phyloP scores from a whole-genome alignment of 805 yeast genomes.

The Candida morakotiae region DNA sequence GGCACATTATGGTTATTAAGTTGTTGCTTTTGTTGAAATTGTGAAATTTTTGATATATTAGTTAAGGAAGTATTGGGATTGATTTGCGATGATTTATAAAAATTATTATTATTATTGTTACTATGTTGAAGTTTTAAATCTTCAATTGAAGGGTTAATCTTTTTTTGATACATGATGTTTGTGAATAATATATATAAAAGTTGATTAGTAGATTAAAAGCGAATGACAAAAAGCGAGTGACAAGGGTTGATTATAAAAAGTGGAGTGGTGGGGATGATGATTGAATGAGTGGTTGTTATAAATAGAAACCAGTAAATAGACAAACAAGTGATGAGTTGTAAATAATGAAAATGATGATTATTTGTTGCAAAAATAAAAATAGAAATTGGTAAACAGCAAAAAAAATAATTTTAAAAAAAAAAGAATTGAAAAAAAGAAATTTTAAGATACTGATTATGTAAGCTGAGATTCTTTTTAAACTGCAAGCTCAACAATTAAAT shows the following conservation, averaged over 20 bases:
- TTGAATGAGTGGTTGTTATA: background rate
- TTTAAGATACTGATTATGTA: no score
- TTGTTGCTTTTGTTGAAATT: no score
- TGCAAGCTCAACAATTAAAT: no score
- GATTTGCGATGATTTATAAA: conserved; percentile 12
- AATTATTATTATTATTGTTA: background rate
- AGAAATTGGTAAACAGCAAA: background rate
- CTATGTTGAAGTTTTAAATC: conserved; percentile 1
- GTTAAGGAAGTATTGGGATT: conserved; percentile 37
- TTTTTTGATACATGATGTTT: conserved; percentile 1
- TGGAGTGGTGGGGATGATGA: background rate
- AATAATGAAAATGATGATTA: background rate
- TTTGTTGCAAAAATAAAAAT: background rate
- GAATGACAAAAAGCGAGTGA: conserved; percentile 1
- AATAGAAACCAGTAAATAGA: background rate
- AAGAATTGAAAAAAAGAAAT: background rate
- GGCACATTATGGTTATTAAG: background rate
- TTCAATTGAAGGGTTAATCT: conserved; percentile 3
- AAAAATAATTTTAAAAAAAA: no score
- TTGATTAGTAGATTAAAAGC: no score
- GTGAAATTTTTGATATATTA: conserved; percentile 21
- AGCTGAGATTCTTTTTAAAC: no score
- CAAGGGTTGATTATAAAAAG: background rate
- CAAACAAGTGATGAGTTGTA: background rate
- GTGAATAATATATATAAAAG: background rate